Percentiles rank a stretch among this genome's conserved stretches.
These are phyloP conservation scores for Nicotiana attenuata DNA, from an alignment of 257 asterid species.

Conservation along the genomic window DNA sequence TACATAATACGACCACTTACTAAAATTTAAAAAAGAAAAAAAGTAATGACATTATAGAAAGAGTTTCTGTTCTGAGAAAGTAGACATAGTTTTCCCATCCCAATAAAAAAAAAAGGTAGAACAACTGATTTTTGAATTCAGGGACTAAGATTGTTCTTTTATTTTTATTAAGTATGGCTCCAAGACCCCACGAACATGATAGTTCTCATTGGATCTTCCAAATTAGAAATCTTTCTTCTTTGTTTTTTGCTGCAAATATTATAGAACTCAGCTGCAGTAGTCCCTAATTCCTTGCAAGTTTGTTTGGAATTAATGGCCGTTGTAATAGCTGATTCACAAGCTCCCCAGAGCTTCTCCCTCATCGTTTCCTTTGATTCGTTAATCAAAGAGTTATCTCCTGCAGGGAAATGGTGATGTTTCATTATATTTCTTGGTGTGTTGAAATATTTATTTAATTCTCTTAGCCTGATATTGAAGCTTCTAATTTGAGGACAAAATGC, in stretches of 20 bases:
- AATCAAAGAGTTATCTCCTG: conserved; percentile 19
- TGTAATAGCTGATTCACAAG: neutral
- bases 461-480: conserved; percentile 1
- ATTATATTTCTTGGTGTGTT: conserved; percentile 7
- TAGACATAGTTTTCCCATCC: too few species aligned
- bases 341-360: conserved; percentile 22
- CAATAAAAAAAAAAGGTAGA: neutral
- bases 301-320: conserved; percentile 1
- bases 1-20: too few species aligned
- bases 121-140: neutral
- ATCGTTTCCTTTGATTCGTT: conserved; percentile 18
- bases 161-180: conserved; percentile 38
- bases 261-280: neutral
- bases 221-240: conserved; percentile 36
- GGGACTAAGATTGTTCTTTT: neutral
- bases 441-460: neutral
- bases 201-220: conserved; percentile 57
- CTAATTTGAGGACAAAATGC: neutral
- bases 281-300: conserved; percentile 19
- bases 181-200: conserved; percentile 56
- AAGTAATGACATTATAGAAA: too few species aligned
- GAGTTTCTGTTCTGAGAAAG: too few species aligned
- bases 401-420: conserved; percentile 33
- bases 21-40: too few species aligned
- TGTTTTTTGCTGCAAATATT: neutral